Conservation (phyloP, 345 rosid genomes). For the Crucihimalaya himalaica region DNA sequence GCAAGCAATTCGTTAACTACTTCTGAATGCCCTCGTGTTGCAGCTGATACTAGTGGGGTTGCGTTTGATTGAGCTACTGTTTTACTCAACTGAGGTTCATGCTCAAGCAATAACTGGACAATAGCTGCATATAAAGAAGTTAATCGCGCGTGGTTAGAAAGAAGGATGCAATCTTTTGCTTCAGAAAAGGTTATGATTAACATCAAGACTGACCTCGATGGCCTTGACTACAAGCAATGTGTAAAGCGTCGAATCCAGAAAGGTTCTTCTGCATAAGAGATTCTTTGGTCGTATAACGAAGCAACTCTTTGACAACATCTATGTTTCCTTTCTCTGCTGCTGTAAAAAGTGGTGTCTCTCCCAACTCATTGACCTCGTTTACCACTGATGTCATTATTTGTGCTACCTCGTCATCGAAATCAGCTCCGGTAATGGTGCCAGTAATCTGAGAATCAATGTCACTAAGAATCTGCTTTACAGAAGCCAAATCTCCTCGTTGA, state of each 20-base stretch:
- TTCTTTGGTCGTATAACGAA: constrained; percentile 60
- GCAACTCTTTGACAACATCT: constrained; percentile 69
- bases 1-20: constrained; percentile 67
- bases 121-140: constrained; percentile 57
- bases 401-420: constrained; percentile 78
- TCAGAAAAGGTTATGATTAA: background rate
- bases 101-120: constrained; percentile 68
- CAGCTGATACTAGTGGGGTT: constrained; percentile 85
- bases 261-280: constrained; percentile 65
- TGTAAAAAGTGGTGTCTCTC: constrained; percentile 84
- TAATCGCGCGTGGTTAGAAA: background rate
- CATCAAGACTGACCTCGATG: constrained; percentile 60
- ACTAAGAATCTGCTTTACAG: constrained; percentile 62
- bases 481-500: constrained; percentile 69
- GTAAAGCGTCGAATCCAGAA: constrained; percentile 73
- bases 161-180: background rate
- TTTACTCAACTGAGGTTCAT: constrained; percentile 63
- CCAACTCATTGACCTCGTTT: constrained; percentile 89
- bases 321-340: constrained; percentile 90
- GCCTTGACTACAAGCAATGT: constrained; percentile 83
- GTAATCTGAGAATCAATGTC: constrained; percentile 80
- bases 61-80: constrained; percentile 81
- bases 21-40: constrained; percentile 66
- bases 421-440: constrained; percentile 61
- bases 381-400: constrained; percentile 73